Percentiles rank a stretch among this genome's conserved stretches.
These are phyloP conservation scores for Nicotiana paniculata DNA, from an alignment of 257 asterid genomes.

Conservation along the genomic window DNA sequence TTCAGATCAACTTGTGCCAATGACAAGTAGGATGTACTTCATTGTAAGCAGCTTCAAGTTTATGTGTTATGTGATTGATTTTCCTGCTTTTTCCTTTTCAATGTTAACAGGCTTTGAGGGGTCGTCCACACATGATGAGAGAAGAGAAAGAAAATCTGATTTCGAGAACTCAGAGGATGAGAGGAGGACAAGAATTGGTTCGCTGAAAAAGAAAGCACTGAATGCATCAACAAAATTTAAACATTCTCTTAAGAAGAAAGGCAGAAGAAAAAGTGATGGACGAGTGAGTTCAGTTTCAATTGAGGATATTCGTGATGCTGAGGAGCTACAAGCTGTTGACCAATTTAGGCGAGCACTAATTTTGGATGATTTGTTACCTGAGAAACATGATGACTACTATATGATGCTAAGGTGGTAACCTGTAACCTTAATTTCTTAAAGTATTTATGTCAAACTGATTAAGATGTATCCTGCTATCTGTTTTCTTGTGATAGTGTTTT, in stretches of 20 bases:
- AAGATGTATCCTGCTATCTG: not conserved
- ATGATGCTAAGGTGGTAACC: slow-evolving; percentile 65
- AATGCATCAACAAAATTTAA: slow-evolving; percentile 78
- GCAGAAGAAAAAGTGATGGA: slow-evolving; percentile 65
- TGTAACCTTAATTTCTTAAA: not conserved
- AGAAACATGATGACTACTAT: slow-evolving; percentile 71
- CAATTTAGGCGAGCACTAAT: slow-evolving; percentile 66
- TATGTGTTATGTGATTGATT: slow-evolving; percentile 1
- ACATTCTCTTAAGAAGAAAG: slow-evolving; percentile 82
- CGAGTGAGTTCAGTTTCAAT: slow-evolving; percentile 82
- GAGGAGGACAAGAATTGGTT: slow-evolving; percentile 65
- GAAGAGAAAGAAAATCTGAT: slow-evolving; percentile 78
- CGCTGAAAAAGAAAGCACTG: slow-evolving; percentile 77
- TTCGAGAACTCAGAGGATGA: slow-evolving; percentile 88
- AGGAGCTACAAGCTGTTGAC: slow-evolving; percentile 74
- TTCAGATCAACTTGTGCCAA: not conserved
- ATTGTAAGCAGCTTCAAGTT: not conserved
- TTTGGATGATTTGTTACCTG: slow-evolving; percentile 66
- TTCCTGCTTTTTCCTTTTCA: slow-evolving; percentile 7
- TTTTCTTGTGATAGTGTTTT: not conserved
- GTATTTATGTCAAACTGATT: not conserved
- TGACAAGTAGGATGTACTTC: not conserved
- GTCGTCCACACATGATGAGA: slow-evolving; percentile 73
- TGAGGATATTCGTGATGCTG: slow-evolving; percentile 79
- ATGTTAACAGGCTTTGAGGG: slow-evolving; percentile 63